phyloP scores from a whole-genome alignment of 78 protist species.

The Pigoraptor vietnamica region DNA sequence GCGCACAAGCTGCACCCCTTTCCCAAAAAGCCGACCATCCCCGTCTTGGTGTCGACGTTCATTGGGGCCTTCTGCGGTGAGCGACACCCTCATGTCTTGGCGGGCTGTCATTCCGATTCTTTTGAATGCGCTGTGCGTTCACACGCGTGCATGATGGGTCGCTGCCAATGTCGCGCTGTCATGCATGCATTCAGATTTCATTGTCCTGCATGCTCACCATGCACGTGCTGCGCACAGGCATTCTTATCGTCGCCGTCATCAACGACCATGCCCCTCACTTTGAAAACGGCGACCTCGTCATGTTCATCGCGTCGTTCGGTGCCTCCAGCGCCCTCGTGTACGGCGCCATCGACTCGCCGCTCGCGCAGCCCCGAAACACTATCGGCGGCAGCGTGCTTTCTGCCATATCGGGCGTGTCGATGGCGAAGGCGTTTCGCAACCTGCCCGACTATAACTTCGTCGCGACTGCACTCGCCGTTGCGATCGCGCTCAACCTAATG shows the following conservation, averaged over 20 bases:
- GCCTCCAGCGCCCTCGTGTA: conserved; percentile 58
- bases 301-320: conserved; percentile 53
- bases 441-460: background rate
- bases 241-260: background rate
- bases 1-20: background rate
- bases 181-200: too few relatives aligned
- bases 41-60: background rate
- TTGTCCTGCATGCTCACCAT: too few relatives aligned
- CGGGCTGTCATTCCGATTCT: too few relatives aligned
- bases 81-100: too few relatives aligned
- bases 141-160: too few relatives aligned
- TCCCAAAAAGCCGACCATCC: background rate
- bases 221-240: too few relatives aligned
- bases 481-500: conserved; percentile 38
- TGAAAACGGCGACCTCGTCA: background rate
- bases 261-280: background rate
- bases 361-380: conserved; percentile 61
- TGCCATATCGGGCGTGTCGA: conserved; percentile 37
- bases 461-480: conserved; percentile 20
- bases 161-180: too few relatives aligned
- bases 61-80: background rate
- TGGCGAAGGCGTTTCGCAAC: background rate
- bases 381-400: conserved; percentile 45
- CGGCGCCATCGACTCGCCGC: conserved; percentile 46
- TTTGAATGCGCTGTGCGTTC: too few relatives aligned